Conservation (phyloP, 768 basidiomycete genomes). For the Nidularia sp. region DNA sequence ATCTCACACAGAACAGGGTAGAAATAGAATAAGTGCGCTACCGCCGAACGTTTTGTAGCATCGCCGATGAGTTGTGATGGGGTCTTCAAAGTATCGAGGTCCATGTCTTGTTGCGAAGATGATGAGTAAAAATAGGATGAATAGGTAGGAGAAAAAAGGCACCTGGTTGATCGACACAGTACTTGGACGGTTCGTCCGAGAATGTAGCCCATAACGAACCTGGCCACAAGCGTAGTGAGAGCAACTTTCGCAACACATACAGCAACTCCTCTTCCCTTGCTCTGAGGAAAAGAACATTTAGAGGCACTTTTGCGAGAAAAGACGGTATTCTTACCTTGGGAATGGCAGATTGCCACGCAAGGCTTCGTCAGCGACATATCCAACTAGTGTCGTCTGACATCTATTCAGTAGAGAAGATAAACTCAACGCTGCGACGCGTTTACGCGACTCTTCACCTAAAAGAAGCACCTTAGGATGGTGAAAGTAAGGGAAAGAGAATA, state of each 20-base stretch:
- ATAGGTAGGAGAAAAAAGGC: neutral
- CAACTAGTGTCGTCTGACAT: conserved; percentile 62
- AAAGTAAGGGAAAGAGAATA: neutral
- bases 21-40: conserved; percentile 87
- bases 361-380: conserved; percentile 81
- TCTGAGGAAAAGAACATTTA: conserved; percentile 28
- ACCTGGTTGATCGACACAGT: conserved; percentile 59
- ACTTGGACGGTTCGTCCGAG: conserved; percentile 58
- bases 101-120: conserved; percentile 25
- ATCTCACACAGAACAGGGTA: conserved; percentile 79
- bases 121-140: neutral
- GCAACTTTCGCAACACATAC: conserved; percentile 78
- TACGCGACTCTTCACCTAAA: conserved; percentile 45
- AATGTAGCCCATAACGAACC: conserved; percentile 76
- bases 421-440: conserved; percentile 68
- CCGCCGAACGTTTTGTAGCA: conserved; percentile 67
- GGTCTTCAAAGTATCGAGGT: conserved; percentile 32
- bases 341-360: conserved; percentile 88
- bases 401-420: conserved; percentile 72
- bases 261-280: conserved; percentile 86
- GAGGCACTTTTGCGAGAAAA: neutral
- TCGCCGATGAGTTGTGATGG: conserved; percentile 62
- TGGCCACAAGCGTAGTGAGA: conserved; percentile 65
- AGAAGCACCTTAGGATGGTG: neutral
- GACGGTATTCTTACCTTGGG: conserved; percentile 50